Base-by-base conservation (phyloP, 2,329 filamentous ascomycete genomes). In the Botrytis aclada region DNA sequence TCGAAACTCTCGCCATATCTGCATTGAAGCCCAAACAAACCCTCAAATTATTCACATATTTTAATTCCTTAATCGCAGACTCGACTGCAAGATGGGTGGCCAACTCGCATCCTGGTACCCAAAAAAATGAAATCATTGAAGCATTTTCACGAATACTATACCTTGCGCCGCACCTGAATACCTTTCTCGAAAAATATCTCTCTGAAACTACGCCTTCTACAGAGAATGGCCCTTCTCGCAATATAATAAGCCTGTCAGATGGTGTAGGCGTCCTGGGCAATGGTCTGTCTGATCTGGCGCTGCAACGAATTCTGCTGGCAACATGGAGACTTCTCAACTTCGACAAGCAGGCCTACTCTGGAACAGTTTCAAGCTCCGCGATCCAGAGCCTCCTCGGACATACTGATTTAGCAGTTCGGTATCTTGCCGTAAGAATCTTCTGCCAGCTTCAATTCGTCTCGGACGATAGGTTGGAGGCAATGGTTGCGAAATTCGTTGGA, bases 81-180 rank as follows among this genome's bases (percentile, higher is more conserved):
- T 85, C 97, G 67, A 93, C 92, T 82, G 92, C 94, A 75, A 86
- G 92, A 84, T 97, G 94, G 94, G 85, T 92, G 62, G 84, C 86
- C 79, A 81, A 34, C n/a, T 37, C 37, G 14, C 25, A 72, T 41
- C 37, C 60, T 22, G 72, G 60, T 47, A 60, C 47, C 2, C 78
- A 80, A 67, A 74, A 75, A 56, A 74, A 74, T 73, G 82, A 78
- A 72, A 82, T 91, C 70, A 86, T 95, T 75, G 87, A 90, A 72
- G 91, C 93, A 45, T 92, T 97, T 83, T 92, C 93, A 74, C 88
- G 92, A 79, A 86, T 97, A 75, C 82, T 98, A 78, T 93, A 94
- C 29, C 91, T 96, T 84, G 92, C 93, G 76, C 92, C 94, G 69
- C 89, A 95, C 80, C 85, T 98, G 61, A 89, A 91, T 70, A 88